Base-by-base conservation (phyloP, 2,329 filamentous ascomycete species). In the Myriosclerotinia curreyana region DNA sequence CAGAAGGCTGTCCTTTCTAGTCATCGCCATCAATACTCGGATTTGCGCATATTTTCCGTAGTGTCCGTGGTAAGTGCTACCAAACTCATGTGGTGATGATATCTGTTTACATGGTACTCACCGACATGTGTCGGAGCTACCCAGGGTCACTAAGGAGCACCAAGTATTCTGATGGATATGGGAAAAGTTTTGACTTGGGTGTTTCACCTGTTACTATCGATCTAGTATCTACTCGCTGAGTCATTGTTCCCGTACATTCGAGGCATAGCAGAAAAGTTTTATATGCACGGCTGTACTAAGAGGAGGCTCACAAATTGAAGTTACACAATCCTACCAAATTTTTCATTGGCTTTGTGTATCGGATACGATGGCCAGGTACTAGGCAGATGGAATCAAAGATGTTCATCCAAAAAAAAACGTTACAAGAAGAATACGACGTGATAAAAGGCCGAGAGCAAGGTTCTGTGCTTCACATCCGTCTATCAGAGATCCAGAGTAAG, bases 31-130 rank as follows among this genome's bases (percentile, higher is more conserved):
- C 28, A 34, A 36, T 34, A 46, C 54, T n/a, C 12, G 40, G 28
- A 48, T 46, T 22, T 11, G 14, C 42, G 31, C 40, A 46, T 58
- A 31, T 9, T 58, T 44, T 34, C 20, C 7, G 5, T 48, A 34
- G 7, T 46, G 22, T 20, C 14, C 20, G 54, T 58, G 54, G 28
- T 58, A 58, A 48, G 55, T 58, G 31, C 42, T n/a, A 46, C 55
- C 28, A 20, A 17, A 28, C 25, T 11, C 14, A 25, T 9, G 22
- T 1, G 20, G 42, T 17, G 22, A 25, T 20, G 42, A 28, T 48
- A 25, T 15, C n/a, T 36, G 7, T 58, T 42, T 58, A 12, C 28
- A n/a, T 36, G 48, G 55, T 58, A 2, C 22, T 4, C 14, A 36
- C n/a, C 42, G 20, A 48, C 14, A 58, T 4, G 28, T 48, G 42